Base-by-base conservation (phyloP, 495 filamentous ascomycete genomes). In the Tuber magnatum region DNA sequence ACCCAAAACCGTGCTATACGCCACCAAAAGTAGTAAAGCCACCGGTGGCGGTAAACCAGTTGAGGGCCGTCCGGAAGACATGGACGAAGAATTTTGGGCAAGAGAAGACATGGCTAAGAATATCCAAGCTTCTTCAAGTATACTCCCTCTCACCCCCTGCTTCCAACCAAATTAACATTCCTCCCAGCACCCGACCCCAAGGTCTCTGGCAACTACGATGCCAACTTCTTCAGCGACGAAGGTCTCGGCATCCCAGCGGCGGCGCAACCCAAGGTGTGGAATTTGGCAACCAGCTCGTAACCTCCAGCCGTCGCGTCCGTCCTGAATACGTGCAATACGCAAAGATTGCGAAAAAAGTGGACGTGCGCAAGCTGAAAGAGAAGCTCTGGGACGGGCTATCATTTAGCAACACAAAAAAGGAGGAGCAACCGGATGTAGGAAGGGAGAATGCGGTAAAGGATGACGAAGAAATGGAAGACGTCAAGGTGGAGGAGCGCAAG, bases 301-400 rank as follows among this genome's bases (percentile, higher is more conserved):
- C 94, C 18, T 91, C 94, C 82, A 92, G 87, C 76, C 85, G 94
- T 70, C 86, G 95, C 68, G 82, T 94, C 44, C 85, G 94, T 78
- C 96, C 95, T 0, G 95, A 98, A 83, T 98, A 99, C 76, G 93
- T 99, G 42, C 92, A 97, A 82, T 99, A 97, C 83, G 96, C 96
- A 28, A 88, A 94, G 41, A 91, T 96, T 39, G 96, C 96, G 22
- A 99, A 97, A 88, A 99, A 98, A 86, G 96, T 99, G n/a, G 96
- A 99, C 81, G 94, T 98, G 0, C 87, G 94, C 71, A 86, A 93
- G 82, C 85, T 99, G 80, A 99, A 99, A 85, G 92, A 94, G 83
- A 93, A 99, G 83, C 90, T 99, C 82, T 99, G 96, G 96, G 91
- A 88, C 83, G 92, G 93, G 10, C 92, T 97, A 84, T 91, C 90